Evolutionary conservation across 108 stramenopile genomes (phyloP).

Genomic region (Cyclotella baltica): DNA sequence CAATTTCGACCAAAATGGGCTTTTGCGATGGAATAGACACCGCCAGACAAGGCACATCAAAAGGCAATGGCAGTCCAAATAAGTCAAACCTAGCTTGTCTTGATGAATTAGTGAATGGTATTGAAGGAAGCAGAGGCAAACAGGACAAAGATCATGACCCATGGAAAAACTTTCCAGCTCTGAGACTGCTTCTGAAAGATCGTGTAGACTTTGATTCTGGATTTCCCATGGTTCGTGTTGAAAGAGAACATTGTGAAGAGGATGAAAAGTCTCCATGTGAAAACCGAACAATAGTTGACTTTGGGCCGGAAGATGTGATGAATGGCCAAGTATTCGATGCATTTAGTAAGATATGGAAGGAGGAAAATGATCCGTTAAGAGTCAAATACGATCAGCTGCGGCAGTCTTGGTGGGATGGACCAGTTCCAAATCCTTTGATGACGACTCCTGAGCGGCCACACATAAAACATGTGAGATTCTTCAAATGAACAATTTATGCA

Average conservation of each 20-base stretch:
- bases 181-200: conserved; percentile 67
- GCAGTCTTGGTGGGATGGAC: conserved; percentile 68
- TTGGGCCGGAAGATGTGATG: conserved; percentile 60
- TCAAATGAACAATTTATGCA: too few relatives aligned
- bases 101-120: conserved; percentile 76
- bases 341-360: conserved; percentile 80
- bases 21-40: conserved; percentile 44
- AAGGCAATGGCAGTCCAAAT: conserved; percentile 25
- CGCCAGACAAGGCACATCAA: conserved; percentile 4
- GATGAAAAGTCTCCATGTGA: conserved; percentile 49
- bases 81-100: conserved; percentile 64
- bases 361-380: conserved; percentile 68
- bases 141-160: conserved; percentile 56
- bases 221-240: conserved; percentile 69
- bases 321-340: conserved; percentile 64
- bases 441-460: conserved; percentile 82
- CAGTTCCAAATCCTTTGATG: conserved; percentile 72
- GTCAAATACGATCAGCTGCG: conserved; percentile 76
- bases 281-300: conserved; percentile 31
- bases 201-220: conserved; percentile 79
- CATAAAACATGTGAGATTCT: conserved; percentile 80
- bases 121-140: conserved; percentile 49
- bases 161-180: conserved; percentile 73
- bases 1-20: conserved; percentile 70
- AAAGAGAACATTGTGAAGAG: conserved; percentile 59